A percentile compares a stretch with the other conserved stretches of the same genome.
These are phyloP conservation scores for Lanmaoa rubissima DNA, from an alignment of 768 basidiomycete species.

Conservation along the genomic window DNA sequence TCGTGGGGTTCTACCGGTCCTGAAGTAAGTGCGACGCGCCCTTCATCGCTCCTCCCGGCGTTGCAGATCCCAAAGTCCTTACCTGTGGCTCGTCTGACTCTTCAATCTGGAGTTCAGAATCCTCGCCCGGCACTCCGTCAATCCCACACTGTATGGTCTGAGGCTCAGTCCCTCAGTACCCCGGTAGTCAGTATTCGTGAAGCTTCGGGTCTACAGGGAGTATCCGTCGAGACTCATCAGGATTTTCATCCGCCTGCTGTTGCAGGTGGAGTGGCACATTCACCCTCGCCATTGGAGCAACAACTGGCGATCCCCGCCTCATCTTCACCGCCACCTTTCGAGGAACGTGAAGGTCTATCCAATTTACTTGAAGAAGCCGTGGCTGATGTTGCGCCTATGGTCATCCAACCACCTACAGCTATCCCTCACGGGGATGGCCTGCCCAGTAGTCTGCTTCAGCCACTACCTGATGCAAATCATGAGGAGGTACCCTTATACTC, in stretches of 20 bases:
- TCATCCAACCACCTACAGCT: not conserved
- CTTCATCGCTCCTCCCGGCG: constrained; percentile 3
- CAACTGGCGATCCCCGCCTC: not conserved
- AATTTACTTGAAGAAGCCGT: not conserved
- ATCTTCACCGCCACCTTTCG: constrained; percentile 7
- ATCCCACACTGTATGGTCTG: not conserved
- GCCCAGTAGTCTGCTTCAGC: not conserved
- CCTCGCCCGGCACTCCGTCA: not conserved
- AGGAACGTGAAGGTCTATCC: not conserved
- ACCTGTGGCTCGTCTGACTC: not conserved
- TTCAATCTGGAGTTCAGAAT: not conserved
- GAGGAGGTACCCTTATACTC: constrained; percentile 25
- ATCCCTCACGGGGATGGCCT: not conserved
- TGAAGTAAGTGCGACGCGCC: not conserved
- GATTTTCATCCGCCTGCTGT: not conserved
- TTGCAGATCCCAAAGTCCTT: not conserved
- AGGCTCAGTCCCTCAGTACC: not conserved
- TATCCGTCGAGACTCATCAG: not conserved
- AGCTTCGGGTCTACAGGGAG: not conserved
- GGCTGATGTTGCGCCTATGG: not conserved
- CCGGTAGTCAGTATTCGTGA: not conserved
- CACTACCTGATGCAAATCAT: constrained; percentile 2
- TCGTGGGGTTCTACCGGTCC: not conserved
- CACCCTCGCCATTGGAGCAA: not conserved
- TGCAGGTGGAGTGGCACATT: not conserved